These are phyloP conservation scores for Penicillium sp. DNA, from an alignment of 2,329 filamentous ascomycete genomes.

Conservation along the genomic window DNA sequence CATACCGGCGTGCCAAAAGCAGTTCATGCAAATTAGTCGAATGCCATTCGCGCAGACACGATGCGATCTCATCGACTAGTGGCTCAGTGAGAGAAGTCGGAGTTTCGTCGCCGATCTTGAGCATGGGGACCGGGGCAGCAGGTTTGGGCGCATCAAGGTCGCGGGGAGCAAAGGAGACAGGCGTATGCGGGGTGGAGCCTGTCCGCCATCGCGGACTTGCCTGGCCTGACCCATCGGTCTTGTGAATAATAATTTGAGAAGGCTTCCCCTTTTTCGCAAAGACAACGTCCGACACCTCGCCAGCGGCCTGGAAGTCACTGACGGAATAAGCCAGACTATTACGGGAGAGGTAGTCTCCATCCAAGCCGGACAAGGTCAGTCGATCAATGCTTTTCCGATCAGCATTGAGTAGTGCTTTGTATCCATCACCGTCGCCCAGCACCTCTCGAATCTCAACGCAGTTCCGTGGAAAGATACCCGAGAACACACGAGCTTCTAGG, in stretches of 20 bases:
- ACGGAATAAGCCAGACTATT: conserved; percentile 28
- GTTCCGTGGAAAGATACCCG: conserved; percentile 92
- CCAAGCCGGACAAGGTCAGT: conserved; percentile 26
- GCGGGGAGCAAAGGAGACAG: conserved; percentile 43
- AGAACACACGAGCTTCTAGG: conserved; percentile 92
- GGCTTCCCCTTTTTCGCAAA: conserved; percentile 41
- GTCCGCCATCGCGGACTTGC: conserved; percentile 31
- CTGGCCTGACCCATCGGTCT: conserved; percentile 34
- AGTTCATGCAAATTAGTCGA: conserved; percentile 94
- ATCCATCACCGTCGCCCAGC: conserved; percentile 66
- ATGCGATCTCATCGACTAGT: conserved; percentile 94
- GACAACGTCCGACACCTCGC: conserved; percentile 34
- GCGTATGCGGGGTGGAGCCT: conserved; percentile 35
- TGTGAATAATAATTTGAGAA: conserved; percentile 41
- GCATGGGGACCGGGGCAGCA: conserved; percentile 89
- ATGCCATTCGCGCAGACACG: conserved; percentile 96
- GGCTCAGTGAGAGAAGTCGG: conserved; percentile 86
- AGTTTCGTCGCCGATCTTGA: conserved; percentile 96
- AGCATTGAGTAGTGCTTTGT: conserved; percentile 34
- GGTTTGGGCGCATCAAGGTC: conserved; percentile 68
- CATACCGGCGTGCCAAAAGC: conserved; percentile 77
- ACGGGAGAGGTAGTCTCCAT: conserved; percentile 27
- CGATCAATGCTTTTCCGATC: conserved; percentile 37
- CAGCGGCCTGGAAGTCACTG: conserved; percentile 20
- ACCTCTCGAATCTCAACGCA: conserved; percentile 95